phyloP scores from a whole-genome alignment of 2,329 filamentous ascomycete genomes.

The Ophiosphaerella korrae region DNA sequence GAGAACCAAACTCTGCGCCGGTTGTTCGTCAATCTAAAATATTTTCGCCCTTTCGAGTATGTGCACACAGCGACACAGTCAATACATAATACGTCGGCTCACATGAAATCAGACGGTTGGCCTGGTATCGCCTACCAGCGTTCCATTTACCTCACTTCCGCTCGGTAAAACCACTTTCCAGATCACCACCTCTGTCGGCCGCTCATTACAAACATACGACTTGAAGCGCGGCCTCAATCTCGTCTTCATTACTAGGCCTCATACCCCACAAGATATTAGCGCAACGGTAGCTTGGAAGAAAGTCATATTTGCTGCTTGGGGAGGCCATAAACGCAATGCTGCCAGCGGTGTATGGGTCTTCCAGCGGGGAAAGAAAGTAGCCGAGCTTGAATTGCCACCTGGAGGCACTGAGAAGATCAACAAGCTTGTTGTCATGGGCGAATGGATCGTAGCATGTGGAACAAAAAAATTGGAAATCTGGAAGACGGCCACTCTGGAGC shows the following conservation, averaged over 20 bases:
- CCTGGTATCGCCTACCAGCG: constrained; percentile 84
- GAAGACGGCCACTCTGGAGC: constrained; percentile 81
- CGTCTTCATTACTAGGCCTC: constrained; percentile 89
- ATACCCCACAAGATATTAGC: constrained; percentile 84
- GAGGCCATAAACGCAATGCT: constrained; percentile 60
- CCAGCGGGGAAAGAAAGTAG: constrained; percentile 85
- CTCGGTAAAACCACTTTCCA: constrained; percentile 95
- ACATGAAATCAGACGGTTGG: constrained; percentile 73
- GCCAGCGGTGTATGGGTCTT: constrained; percentile 83
- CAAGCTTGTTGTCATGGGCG: constrained; percentile 81
- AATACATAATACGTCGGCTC: background rate
- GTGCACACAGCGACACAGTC: constrained; percentile 29
- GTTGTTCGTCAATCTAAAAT: constrained; percentile 68
- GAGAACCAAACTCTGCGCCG: constrained; percentile 49
- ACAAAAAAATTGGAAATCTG: constrained; percentile 82
- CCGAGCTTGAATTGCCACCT: constrained; percentile 70
- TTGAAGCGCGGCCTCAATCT: constrained; percentile 87
- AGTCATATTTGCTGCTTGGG: constrained; percentile 88
- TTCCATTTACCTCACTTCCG: constrained; percentile 88
- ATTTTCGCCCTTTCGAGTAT: constrained; percentile 90
- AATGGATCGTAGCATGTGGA: constrained; percentile 86
- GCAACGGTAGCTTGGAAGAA: constrained; percentile 88
- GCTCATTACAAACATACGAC: constrained; percentile 93
- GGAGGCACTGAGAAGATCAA: constrained; percentile 73
- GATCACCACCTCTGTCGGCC: constrained; percentile 92